A percentile compares a stretch with the other conserved stretches of the same genome.
Evolutionary conservation across 257 asterid species (phyloP).

Genomic region (Fraxinus pennsylvanica): DNA sequence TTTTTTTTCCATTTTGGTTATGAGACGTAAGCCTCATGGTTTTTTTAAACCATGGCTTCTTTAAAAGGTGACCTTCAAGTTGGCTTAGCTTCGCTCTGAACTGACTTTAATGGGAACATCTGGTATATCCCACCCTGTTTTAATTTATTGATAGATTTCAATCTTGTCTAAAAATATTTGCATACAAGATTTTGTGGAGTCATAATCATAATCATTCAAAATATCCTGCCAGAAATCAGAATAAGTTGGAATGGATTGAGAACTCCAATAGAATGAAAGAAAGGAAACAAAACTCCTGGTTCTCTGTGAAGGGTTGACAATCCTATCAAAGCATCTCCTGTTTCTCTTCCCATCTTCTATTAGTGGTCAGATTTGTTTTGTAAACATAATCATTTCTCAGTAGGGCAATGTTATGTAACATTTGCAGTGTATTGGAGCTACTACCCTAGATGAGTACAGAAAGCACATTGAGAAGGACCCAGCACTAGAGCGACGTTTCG

Average conservation of each 20-base stretch:
- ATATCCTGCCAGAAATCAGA: background rate
- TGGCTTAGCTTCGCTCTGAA: background rate
- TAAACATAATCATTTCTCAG: background rate
- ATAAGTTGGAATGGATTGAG: background rate
- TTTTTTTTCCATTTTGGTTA: too few species aligned
- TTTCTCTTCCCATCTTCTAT: background rate
- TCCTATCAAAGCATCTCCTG: background rate
- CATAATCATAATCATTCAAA: background rate
- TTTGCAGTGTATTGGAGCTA: slow-evolving; percentile 91
- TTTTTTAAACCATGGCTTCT: background rate
- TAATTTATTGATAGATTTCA: background rate
- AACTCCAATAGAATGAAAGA: background rate
- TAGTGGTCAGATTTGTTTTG: background rate
- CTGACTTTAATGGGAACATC: background rate
- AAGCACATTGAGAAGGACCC: slow-evolving; percentile 96
- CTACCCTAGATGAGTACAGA: slow-evolving; percentile 87
- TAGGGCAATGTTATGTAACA: background rate
- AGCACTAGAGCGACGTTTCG: slow-evolving; percentile 86
- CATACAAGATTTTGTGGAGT: background rate
- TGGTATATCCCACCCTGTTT: background rate
- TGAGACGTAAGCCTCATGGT: too few species aligned
- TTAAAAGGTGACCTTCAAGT: background rate
- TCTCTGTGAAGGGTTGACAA: background rate
- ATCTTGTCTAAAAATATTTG: background rate
- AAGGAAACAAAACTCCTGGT: background rate